Conservation (phyloP, 2,329 filamentous ascomycete species). For the Cercospora citrullina region DNA sequence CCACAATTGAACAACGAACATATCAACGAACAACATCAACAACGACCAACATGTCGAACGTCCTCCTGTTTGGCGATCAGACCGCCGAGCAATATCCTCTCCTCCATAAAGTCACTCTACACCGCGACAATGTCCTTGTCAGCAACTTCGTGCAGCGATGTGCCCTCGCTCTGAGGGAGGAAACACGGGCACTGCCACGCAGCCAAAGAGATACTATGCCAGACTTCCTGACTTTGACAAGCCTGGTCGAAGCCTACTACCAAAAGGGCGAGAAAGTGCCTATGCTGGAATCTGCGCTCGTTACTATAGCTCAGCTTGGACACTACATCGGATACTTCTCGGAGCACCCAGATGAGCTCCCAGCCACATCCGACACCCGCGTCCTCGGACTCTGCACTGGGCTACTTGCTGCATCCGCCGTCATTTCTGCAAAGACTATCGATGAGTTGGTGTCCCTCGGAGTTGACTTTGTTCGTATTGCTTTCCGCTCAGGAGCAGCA, state of each 20-base stretch:
- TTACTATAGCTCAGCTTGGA: conserved; percentile 65
- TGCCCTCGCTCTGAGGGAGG: conserved; percentile 59
- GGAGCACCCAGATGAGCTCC: conserved; percentile 57
- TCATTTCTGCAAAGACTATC: conserved; percentile 63
- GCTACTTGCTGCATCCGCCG: conserved; percentile 67
- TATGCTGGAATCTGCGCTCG: conserved; percentile 64
- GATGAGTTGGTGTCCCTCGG: conserved; percentile 63
- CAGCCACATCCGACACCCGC: conserved; percentile 50
- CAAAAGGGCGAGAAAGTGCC: conserved; percentile 58
- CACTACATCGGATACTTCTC: conserved; percentile 66
- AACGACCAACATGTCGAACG: conserved; percentile 43
- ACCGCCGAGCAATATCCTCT: conserved; percentile 67
- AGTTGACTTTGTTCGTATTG: conserved; percentile 64
- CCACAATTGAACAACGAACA: conserved; percentile 4
- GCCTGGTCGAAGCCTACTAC: conserved; percentile 66
- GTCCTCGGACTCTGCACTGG: conserved; percentile 69
- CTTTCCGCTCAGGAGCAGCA: conserved; percentile 61
- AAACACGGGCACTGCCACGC: conserved; percentile 59
- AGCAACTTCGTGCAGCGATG: conserved; percentile 62
- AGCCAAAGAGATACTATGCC: conserved; percentile 61
- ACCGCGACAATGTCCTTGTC: conserved; percentile 58
- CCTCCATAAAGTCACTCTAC: conserved; percentile 52
- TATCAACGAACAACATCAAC: not conserved
- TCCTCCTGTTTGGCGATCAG: conserved; percentile 70
- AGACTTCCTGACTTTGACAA: conserved; percentile 61